Conservation (phyloP, 2,329 filamentous ascomycete species). For the Penicillium sp. region DNA sequence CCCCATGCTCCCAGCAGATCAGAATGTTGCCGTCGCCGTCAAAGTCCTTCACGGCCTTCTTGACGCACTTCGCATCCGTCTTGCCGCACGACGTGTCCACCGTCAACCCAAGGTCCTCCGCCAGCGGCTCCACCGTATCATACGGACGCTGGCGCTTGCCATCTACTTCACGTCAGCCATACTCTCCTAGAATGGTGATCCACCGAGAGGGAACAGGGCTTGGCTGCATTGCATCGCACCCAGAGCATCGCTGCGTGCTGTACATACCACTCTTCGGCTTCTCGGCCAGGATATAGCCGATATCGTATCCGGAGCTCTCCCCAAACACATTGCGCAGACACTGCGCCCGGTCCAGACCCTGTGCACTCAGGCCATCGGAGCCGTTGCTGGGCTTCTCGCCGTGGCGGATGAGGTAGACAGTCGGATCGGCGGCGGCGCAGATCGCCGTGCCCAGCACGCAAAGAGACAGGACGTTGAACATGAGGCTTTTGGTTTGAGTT, state of each 20-base stretch:
- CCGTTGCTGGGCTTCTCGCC: constrained; percentile 58
- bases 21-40: constrained; percentile 55
- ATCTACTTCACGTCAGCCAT: constrained; percentile 29
- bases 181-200: not conserved
- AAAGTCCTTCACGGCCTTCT: constrained; percentile 50
- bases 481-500: not conserved
- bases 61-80: constrained; percentile 56
- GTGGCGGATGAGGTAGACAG: constrained; percentile 62
- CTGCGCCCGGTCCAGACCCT: constrained; percentile 57
- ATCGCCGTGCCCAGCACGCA: constrained; percentile 16
- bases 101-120: constrained; percentile 53
- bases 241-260: too few relatives aligned
- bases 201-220: not conserved
- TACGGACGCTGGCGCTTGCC: constrained; percentile 55
- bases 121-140: constrained; percentile 57
- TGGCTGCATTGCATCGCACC: too few relatives aligned
- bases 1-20: constrained; percentile 61
- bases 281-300: constrained; percentile 59
- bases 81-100: constrained; percentile 58
- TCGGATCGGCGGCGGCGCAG: constrained; percentile 38
- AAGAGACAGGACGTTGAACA: constrained; percentile 7
- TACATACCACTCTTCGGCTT: constrained; percentile 46
- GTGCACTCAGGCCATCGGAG: constrained; percentile 49
- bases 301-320: constrained; percentile 51
- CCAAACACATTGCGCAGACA: constrained; percentile 60